These are phyloP conservation scores for Phycomyces blakesleeanus DNA, from an alignment of 192 early-diverging fungal species.

Conservation along the genomic window DNA sequence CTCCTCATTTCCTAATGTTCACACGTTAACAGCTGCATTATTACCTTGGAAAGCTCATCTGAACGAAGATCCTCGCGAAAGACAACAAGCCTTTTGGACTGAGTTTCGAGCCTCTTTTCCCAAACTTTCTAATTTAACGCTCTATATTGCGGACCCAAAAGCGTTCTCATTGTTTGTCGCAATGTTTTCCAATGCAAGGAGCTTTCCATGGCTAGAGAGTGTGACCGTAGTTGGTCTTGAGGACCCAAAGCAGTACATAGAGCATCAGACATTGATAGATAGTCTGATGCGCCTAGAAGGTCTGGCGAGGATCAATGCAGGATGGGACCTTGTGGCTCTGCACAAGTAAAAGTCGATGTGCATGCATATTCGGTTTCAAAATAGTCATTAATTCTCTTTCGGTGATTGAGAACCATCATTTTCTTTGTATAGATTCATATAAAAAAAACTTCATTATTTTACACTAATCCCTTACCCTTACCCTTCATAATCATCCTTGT, in stretches of 20 bases:
- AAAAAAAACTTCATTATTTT: not conserved
- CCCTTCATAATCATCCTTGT: not conserved
- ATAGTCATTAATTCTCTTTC: not conserved
- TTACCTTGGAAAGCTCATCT: not conserved
- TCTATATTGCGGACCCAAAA: not conserved
- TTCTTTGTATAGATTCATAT: not conserved
- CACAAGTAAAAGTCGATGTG: constrained; percentile 1
- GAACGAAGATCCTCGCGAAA: not conserved
- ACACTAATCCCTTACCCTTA: not conserved
- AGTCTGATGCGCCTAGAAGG: constrained; percentile 9
- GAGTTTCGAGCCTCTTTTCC: constrained; percentile 1
- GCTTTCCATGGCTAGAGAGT: constrained; percentile 16
- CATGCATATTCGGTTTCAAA: not conserved
- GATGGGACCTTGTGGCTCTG: constrained; percentile 21
- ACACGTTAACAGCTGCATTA: not conserved
- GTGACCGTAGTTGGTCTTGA: constrained; percentile 3
- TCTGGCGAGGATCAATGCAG: constrained; percentile 14
- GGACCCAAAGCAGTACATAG: constrained; percentile 7
- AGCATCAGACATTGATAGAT: constrained; percentile 1
- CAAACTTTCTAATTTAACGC: constrained; percentile 4
- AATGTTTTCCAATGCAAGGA: not conserved
- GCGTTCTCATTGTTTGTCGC: not conserved
- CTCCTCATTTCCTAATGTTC: constrained; percentile 2
- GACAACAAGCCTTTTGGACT: constrained; percentile 1
- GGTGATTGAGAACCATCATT: not conserved